Base-by-base conservation (phyloP, 176 grass and related monocot genomes). In the Carex kokanica region DNA sequence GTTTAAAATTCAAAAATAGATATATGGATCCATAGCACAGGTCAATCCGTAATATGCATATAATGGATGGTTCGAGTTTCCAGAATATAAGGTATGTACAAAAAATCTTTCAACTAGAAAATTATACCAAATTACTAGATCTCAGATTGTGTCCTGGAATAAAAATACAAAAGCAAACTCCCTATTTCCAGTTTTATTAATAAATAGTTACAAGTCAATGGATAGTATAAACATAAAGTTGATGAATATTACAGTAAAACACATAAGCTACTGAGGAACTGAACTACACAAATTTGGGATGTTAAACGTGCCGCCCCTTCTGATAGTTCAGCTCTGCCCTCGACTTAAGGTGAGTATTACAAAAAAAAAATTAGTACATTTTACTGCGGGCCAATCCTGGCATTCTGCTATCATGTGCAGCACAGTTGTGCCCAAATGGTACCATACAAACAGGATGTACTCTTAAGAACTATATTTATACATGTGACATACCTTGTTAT, bases 401-500 rank as follows among this genome's bases (percentile, higher is more conserved):
- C 34, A 34, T 65, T 31, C 27, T 65, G 18, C 34, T 67, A 14
- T 16, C 29, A 2, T 74, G n/a, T 53, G 53, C 4, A 8, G 61
- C 32, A 70, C 8, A n/a, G 64, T 24, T 18, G 45, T 69, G 2
- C 6, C 6, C 60, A 45, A 41, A 71, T 55, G 49, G 49, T 56
- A n/a, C 27, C 31, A 20, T 20, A 38, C 12, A 55, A 66, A 74
- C 11, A 51, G 27, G 49, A 54, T 52, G 5, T 65, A 17, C 40
- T 82, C 61, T 7, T 7, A 64, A 63, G 12, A 47, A 51, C 15
- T 60, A 67, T 36, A 20, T 36, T 57, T 43, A 43, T 43, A 43
- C 8, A 21, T 72, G 59, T 72, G n/a, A 69, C 81, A 59, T 83
- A 97, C 94, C 91, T 91, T 93, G 81, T 93, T 93, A 80, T 97